A percentile compares a stretch with the other conserved stretches of the same genome.
phyloP scores from a whole-genome alignment of 768 basidiomycete species.

The Infundibulicybe gibba region DNA sequence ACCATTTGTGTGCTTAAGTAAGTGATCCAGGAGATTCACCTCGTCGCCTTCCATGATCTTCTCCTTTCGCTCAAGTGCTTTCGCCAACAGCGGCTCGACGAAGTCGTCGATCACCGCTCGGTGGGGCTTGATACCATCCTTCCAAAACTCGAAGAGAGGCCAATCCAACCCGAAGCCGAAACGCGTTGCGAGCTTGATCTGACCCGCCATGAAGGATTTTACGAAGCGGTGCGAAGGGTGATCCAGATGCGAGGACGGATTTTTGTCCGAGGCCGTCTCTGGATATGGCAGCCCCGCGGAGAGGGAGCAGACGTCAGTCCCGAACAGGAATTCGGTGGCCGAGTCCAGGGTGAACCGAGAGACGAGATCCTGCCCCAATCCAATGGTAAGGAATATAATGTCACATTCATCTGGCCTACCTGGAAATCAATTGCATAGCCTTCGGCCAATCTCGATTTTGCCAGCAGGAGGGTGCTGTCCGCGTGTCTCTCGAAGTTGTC shows the following conservation, averaged over 20 bases:
- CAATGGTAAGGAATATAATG: background rate
- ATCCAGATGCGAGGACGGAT: slow-evolving; percentile 8
- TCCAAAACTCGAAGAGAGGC: slow-evolving; percentile 51
- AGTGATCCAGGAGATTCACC: slow-evolving; percentile 45
- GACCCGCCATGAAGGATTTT: slow-evolving; percentile 46
- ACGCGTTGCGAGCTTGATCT: slow-evolving; percentile 35
- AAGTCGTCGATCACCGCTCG: slow-evolving; percentile 47
- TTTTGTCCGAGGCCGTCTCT: slow-evolving; percentile 13
- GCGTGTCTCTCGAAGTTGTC: slow-evolving; percentile 52
- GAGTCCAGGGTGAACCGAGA: slow-evolving; percentile 59
- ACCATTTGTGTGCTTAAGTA: slow-evolving; percentile 54
- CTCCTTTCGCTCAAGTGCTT: slow-evolving; percentile 36
- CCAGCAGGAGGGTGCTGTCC: slow-evolving; percentile 37
- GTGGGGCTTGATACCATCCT: slow-evolving; percentile 39
- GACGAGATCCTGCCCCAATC: slow-evolving; percentile 40
- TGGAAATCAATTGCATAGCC: slow-evolving; percentile 58
- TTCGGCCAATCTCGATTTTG: slow-evolving; percentile 36
- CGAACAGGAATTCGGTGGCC: slow-evolving; percentile 57
- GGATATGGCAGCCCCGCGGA: slow-evolving; percentile 48
- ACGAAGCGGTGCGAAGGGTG: slow-evolving; percentile 40
- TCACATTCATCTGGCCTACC: slow-evolving; percentile 18
- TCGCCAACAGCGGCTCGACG: slow-evolving; percentile 48
- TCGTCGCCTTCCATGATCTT: slow-evolving; percentile 20
- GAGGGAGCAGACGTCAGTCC: slow-evolving; percentile 41
- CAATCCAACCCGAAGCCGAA: slow-evolving; percentile 40